Conservation (phyloP, 1,139 yeast genomes). For the Pneumocystis sp. region DNA sequence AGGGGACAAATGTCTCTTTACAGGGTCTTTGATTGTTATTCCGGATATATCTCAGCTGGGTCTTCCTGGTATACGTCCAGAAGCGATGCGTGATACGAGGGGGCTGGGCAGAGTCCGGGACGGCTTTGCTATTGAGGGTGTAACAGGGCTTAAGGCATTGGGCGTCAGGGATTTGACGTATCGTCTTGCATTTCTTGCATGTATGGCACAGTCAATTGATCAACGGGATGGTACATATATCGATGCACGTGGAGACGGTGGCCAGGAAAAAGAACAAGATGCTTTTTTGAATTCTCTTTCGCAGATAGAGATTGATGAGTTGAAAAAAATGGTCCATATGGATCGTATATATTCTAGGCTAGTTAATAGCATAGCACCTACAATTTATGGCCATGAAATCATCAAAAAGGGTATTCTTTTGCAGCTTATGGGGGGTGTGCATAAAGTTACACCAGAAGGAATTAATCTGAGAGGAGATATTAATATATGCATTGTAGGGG, state of each 20-base stretch:
- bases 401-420: slow-evolving; percentile 82
- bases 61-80: slow-evolving; percentile 90
- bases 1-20: slow-evolving; percentile 88
- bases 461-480: slow-evolving; percentile 94
- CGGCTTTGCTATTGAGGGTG: slow-evolving; percentile 50
- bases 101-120: slow-evolving; percentile 47
- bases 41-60: slow-evolving; percentile 94
- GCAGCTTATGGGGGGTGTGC: slow-evolving; percentile 92
- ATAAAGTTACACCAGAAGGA: slow-evolving; percentile 85
- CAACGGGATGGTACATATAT: slow-evolving; percentile 22
- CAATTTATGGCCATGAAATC: slow-evolving; percentile 91
- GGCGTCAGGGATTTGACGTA: slow-evolving; percentile 94
- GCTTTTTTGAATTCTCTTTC: slow-evolving; percentile 65
- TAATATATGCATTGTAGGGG: slow-evolving; percentile 93
- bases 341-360: slow-evolving; percentile 72
- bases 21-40: slow-evolving; percentile 89
- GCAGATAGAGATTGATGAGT: slow-evolving; percentile 67
- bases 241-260: slow-evolving; percentile 34
- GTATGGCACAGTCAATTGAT: slow-evolving; percentile 47
- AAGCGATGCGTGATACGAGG: slow-evolving; percentile 55
- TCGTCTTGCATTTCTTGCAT: slow-evolving; percentile 78
- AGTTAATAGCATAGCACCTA: slow-evolving; percentile 86
- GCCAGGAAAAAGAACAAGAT: slow-evolving; percentile 50
- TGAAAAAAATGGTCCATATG: slow-evolving; percentile 83
- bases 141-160: slow-evolving; percentile 65